Evolutionary conservation across 129 eudicot species (phyloP).

Genomic region (Arctium minus): DNA sequence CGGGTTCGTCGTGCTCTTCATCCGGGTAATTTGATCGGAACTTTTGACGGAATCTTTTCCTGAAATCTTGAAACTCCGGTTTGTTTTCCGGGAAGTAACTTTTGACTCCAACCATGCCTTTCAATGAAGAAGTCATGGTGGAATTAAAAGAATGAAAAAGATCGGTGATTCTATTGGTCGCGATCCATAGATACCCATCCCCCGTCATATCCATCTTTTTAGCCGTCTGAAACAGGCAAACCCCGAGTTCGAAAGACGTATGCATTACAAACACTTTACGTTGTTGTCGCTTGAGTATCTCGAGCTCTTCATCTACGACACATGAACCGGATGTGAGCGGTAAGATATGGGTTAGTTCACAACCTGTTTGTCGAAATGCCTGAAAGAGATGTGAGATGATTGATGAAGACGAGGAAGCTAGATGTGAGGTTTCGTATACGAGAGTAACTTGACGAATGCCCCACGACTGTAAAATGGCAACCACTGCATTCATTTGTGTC

Average conservation of each 20-base stretch:
- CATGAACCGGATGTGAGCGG: conserved; percentile 30
- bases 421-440: conserved; percentile 30
- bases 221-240: conserved; percentile 41
- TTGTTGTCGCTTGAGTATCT: conserved; percentile 32
- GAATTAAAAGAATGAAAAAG: conserved; percentile 36
- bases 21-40: conserved; percentile 21
- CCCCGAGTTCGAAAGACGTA: conserved; percentile 33
- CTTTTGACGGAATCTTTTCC: neutral
- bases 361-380: conserved; percentile 30
- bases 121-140: conserved; percentile 36
- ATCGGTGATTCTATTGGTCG: conserved; percentile 37
- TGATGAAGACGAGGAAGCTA: neutral
- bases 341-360: conserved; percentile 25
- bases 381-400: conserved; percentile 20
- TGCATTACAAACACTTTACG: conserved; percentile 53
- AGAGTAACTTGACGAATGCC: conserved; percentile 18
- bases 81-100: conserved; percentile 31
- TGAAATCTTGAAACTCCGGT: conserved; percentile 26
- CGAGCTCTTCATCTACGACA: conserved; percentile 31
- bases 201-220: conserved; percentile 44
- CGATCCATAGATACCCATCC: conserved; percentile 60
- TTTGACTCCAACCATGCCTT: conserved; percentile 63
- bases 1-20: conserved; percentile 27
- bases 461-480: conserved; percentile 40
- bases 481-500: conserved; percentile 46